phyloP scores from a whole-genome alignment of 2,329 filamentous ascomycete genomes.

The Penicillium janthinellum region DNA sequence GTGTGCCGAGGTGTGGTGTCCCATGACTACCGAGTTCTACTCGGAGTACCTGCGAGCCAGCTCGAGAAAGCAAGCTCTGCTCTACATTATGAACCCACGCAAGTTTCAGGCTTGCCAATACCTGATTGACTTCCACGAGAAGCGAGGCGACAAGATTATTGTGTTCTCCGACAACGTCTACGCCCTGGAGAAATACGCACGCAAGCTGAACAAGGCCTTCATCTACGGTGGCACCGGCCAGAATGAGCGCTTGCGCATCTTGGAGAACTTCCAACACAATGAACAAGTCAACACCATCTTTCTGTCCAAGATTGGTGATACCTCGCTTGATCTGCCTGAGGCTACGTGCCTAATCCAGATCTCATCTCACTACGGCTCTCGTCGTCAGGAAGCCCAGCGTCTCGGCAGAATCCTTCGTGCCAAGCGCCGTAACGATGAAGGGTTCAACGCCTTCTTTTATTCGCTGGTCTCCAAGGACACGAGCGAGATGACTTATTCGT shows the following conservation, averaged over 20 bases:
- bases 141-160: constrained; percentile 93
- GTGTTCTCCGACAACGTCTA: constrained; percentile 98
- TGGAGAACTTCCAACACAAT: constrained; percentile 96
- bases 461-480: constrained; percentile 97
- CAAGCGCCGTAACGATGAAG: constrained; percentile 94
- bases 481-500: constrained; percentile 96
- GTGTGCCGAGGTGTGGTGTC: constrained; percentile 98
- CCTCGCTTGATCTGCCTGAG: constrained; percentile 94
- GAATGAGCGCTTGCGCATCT: constrained; percentile 78
- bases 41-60: constrained; percentile 81
- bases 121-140: constrained; percentile 96
- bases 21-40: constrained; percentile 98
- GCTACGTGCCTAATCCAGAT: constrained; percentile 97
- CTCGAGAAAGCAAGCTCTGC: constrained; percentile 65
- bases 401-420: constrained; percentile 90
- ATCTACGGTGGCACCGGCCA: constrained; percentile 90
- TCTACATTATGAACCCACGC: constrained; percentile 96
- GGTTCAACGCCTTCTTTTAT: constrained; percentile 99
- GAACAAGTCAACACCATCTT: constrained; percentile 89
- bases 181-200: constrained; percentile 81
- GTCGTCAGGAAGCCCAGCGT: constrained; percentile 92
- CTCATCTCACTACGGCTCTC: constrained; percentile 94
- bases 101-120: constrained; percentile 98
- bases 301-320: constrained; percentile 96
- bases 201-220: constrained; percentile 80